These are phyloP conservation scores for Luffa acutangula DNA, from an alignment of 306 rosid species.

Conservation along the genomic window DNA sequence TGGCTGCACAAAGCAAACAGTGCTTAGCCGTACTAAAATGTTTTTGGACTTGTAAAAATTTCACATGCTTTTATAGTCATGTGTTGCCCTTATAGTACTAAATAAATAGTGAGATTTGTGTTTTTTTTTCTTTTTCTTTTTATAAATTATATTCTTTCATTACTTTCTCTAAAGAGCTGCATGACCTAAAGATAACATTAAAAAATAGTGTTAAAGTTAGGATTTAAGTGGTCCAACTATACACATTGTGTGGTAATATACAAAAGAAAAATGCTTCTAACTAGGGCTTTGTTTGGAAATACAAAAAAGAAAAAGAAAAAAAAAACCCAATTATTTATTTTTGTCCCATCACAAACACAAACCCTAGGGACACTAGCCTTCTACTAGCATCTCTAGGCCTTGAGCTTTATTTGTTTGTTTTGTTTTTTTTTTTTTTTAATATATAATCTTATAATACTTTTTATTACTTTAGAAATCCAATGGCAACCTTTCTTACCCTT, in stretches of 20 bases:
- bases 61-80: conserved; percentile 11
- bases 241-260: neutral
- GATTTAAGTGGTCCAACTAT: conserved; percentile 6
- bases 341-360: neutral
- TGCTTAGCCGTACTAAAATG: neutral
- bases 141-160: neutral
- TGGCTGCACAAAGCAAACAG: conserved; percentile 10
- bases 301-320: too few relatives aligned
- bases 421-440: neutral
- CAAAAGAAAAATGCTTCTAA: conserved; percentile 1
- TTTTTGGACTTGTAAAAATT: conserved; percentile 3
- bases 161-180: conserved; percentile 6
- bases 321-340: neutral
- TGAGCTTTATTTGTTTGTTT: neutral
- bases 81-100: conserved; percentile 2
- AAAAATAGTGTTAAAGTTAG: neutral
- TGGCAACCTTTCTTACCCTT: neutral
- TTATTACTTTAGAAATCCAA: neutral
- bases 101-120: neutral
- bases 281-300: neutral
- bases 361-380: conserved; percentile 9
- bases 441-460: neutral
- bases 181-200: neutral
- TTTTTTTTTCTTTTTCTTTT: neutral
- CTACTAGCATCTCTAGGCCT: conserved; percentile 11